phyloP scores from a whole-genome alignment of 306 rosid species.

The Cucumis hystrix region DNA sequence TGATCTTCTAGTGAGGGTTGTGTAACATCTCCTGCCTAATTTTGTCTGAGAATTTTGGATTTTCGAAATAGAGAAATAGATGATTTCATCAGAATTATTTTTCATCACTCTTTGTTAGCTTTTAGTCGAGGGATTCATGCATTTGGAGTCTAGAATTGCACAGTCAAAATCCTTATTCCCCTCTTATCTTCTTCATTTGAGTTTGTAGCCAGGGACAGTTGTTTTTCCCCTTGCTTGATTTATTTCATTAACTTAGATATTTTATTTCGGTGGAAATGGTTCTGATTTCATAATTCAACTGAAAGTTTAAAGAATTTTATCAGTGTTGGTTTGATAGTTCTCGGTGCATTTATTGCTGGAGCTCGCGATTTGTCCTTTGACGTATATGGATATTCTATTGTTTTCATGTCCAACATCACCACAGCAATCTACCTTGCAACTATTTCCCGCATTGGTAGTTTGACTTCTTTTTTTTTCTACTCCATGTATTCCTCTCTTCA shows the following conservation, averaged over 20 bases:
- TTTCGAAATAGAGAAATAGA: neutral
- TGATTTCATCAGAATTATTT: neutral
- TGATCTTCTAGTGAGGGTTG: neutral
- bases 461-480: slow-evolving; percentile 7
- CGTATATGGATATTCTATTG: slow-evolving; percentile 69
- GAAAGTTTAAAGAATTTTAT: slow-evolving; percentile 64
- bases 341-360: slow-evolving; percentile 94
- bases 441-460: slow-evolving; percentile 74
- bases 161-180: neutral
- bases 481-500: neutral
- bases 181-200: neutral
- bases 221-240: neutral
- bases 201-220: neutral
- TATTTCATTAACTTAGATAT: neutral
- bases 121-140: neutral
- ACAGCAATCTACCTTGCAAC: slow-evolving; percentile 96
- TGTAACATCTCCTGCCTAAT: neutral
- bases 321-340: slow-evolving; percentile 87
- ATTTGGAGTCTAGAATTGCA: neutral
- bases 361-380: slow-evolving; percentile 87
- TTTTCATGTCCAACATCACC: slow-evolving; percentile 73
- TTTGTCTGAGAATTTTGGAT: neutral
- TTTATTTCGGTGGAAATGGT: slow-evolving; percentile 15
- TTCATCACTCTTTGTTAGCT: neutral
- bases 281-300: slow-evolving; percentile 61